Conservation (phyloP, 306 rosid species). For the Betula pendula region DNA sequence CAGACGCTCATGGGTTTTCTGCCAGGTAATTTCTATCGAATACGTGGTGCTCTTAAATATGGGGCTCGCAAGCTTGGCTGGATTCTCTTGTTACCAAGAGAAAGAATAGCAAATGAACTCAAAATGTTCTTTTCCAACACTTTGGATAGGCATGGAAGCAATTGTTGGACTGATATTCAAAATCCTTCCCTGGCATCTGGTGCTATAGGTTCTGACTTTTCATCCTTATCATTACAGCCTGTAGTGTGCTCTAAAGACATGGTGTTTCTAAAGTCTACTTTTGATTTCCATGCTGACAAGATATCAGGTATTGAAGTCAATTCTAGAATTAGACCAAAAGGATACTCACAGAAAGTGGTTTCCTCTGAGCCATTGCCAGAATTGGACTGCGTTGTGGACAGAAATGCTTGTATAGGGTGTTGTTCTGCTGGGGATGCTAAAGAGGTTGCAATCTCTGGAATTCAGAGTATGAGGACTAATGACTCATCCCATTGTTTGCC, state of each 20-base stretch:
- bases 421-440: constrained; percentile 32
- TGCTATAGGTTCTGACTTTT: constrained; percentile 26
- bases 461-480: constrained; percentile 28
- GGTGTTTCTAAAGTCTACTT: constrained; percentile 26
- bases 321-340: constrained; percentile 28
- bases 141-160: constrained; percentile 61
- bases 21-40: constrained; percentile 77
- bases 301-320: constrained; percentile 29
- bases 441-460: constrained; percentile 26
- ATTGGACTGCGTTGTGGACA: constrained; percentile 18
- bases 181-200: constrained; percentile 18
- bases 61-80: constrained; percentile 86
- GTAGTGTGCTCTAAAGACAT: constrained; percentile 26
- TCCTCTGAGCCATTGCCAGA: constrained; percentile 27
- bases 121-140: constrained; percentile 62
- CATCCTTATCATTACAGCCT: constrained; percentile 2
- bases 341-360: constrained; percentile 25
- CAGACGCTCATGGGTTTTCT: constrained; percentile 32
- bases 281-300: constrained; percentile 27
- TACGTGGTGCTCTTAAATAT: constrained; percentile 82
- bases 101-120: constrained; percentile 64
- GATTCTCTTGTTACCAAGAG: constrained; percentile 64
- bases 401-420: constrained; percentile 27
- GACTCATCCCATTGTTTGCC: constrained; percentile 23
- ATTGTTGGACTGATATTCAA: constrained; percentile 37